Percentiles rank a stretch among this genome's conserved stretches.
Evolutionary conservation across 306 rosid species (phyloP).

Genomic region (Sicyos baderoa): DNA sequence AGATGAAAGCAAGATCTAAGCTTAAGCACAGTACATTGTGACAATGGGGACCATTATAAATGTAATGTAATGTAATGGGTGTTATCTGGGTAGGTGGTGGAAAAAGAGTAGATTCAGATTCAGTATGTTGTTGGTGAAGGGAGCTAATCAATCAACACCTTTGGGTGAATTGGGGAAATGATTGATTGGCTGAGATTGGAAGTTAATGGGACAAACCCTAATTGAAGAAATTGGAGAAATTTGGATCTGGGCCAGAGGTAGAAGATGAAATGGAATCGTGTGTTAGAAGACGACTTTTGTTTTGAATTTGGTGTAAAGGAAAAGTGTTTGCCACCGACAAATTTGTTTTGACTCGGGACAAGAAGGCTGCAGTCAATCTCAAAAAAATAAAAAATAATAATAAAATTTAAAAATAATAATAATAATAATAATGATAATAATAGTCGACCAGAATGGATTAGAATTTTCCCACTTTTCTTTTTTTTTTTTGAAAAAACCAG

Average conservation of each 20-base stretch:
- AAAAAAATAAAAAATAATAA: too few species aligned
- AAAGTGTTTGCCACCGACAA: constrained; percentile 8
- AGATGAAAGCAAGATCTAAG: constrained; percentile 30
- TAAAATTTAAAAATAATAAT: too few species aligned
- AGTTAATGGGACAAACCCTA: constrained; percentile 3
- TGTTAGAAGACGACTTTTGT: neutral
- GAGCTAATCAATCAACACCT: neutral
- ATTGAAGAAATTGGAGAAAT: constrained; percentile 6
- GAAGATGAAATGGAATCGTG: neutral
- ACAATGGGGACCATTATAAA: constrained; percentile 1
- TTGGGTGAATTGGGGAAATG: constrained; percentile 12
- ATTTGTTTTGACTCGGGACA: neutral
- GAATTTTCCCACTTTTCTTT: too few species aligned
- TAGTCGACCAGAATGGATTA: too few species aligned
- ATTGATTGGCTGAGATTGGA: constrained; percentile 19
- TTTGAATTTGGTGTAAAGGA: neutral
- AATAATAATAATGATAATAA: too few species aligned
- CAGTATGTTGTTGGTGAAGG: neutral
- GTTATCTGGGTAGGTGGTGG: neutral
- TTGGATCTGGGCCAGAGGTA: constrained; percentile 8
- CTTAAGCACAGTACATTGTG: constrained; percentile 13
- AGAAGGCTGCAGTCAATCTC: too few species aligned
- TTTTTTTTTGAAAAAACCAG: too few species aligned
- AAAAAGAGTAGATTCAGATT: neutral
- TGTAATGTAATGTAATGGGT: neutral